Evolutionary conservation across 2,329 filamentous ascomycete species (phyloP), one percentile per base, ranked within the genome.

Genomic region (Fusarium humuli): DNA sequence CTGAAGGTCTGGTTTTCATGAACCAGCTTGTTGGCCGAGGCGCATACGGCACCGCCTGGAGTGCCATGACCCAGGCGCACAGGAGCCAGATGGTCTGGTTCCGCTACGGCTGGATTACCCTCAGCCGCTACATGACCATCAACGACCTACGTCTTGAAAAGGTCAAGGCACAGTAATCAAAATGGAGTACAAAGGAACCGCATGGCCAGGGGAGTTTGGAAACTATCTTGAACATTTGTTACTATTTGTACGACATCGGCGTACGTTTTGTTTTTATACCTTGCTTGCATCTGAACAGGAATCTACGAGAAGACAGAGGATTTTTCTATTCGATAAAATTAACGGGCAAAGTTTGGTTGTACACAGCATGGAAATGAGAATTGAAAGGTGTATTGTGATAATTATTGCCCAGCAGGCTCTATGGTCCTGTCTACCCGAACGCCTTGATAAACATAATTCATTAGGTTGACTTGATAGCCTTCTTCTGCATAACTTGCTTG

Each of bases 71-170:
- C 3, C 86, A 87, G 57, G 95, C 93, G 29, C 96, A 99, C 83
- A 85, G 90, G 81, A 98, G 94, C 80, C 96, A 99, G 86, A 99
- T 99, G 96, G 89, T 93, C 40, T 99, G 96, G 96, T 99, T 98
- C 78, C 89, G 96, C 10, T 98, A 94, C 88, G 93, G 94, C 5
- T 99, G 94, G 94, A 97, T 99, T 77, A 86, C 88, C 0, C 79
- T 97, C 61, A 96, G 94, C 76, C 86, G 96, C 65, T 99, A 98
- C 81, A 98, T 99, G 96, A 87, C 94, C 61, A 87, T 98, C 32
- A 99, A 99, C 80, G 94, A 98, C 79, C 78, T 99, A 80, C 87
- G 84, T 76, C 78, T 88, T 32, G 86, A 87, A 70, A 81, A 81
- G 63, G 75, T 78, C 41, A 65, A 73, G 65, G 32, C 54, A 10